Percentiles rank a stretch among this genome's conserved stretches.
Evolutionary conservation across 257 asterid genomes (phyloP).

Genomic region (Ophiorrhiza pumila): DNA sequence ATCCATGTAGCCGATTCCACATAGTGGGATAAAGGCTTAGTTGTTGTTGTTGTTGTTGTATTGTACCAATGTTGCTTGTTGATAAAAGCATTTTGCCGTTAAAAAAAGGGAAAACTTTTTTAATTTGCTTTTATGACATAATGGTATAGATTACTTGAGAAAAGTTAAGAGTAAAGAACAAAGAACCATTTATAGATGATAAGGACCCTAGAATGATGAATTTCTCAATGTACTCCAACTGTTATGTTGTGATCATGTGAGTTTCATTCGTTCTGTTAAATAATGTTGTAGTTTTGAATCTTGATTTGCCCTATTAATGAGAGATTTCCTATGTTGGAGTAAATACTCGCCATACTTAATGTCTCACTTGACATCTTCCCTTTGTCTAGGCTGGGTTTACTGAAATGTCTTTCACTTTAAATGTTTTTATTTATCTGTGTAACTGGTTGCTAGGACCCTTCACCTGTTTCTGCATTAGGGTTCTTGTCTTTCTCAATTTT

Average conservation of each 20-base stretch:
- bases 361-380: not conserved
- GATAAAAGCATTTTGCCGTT: not conserved
- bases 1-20: no score
- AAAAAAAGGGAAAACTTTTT: not conserved
- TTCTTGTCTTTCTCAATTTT: not conserved
- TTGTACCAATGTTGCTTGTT: not conserved
- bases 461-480: conserved; percentile 1
- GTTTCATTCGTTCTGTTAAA: not conserved
- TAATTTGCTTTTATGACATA: not conserved
- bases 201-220: not conserved
- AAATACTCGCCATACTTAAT: not conserved
- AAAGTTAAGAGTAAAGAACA: not conserved
- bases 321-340: not conserved
- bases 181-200: not conserved
- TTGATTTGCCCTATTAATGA: not conserved
- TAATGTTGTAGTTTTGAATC: not conserved
- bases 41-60: not conserved
- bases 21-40: no score
- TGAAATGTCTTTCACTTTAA: not conserved
- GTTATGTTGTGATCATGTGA: not conserved
- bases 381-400: conserved; percentile 1
- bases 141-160: not conserved
- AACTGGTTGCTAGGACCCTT: not conserved
- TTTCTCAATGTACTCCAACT: not conserved
- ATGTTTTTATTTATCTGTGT: not conserved